Evolutionary conservation across 495 filamentous ascomycete genomes (phyloP).

Genomic region (Melanomma pulvis-pyrius): DNA sequence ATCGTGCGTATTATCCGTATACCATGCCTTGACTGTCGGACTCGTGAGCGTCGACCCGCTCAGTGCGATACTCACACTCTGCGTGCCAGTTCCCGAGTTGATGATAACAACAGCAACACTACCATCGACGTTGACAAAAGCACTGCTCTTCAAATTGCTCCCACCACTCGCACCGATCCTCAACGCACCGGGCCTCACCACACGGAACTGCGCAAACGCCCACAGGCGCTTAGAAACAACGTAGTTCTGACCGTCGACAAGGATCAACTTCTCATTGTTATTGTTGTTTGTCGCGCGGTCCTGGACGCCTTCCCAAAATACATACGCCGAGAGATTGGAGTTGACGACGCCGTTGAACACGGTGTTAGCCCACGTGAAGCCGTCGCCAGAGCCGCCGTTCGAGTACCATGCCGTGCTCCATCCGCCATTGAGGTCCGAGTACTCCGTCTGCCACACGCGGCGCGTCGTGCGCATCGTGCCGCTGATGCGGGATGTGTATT

Average conservation of each 20-base stretch:
- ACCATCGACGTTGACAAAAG: slow-evolving; percentile 32
- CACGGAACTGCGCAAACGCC: slow-evolving; percentile 36
- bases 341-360: slow-evolving; percentile 35
- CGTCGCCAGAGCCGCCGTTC: slow-evolving; percentile 30
- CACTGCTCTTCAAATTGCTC: slow-evolving; percentile 25
- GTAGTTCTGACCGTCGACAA: slow-evolving; percentile 25
- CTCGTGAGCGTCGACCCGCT: slow-evolving; percentile 1
- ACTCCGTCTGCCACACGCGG: slow-evolving; percentile 35
- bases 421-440: slow-evolving; percentile 41
- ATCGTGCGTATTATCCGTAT: slow-evolving; percentile 34
- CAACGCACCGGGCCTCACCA: slow-evolving; percentile 34
- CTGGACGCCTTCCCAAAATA: slow-evolving; percentile 46
- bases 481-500: slow-evolving; percentile 29
- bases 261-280: slow-evolving; percentile 35
- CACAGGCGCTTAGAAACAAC: slow-evolving; percentile 29
- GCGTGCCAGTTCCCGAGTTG: slow-evolving; percentile 27
- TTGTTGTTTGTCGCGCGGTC: slow-evolving; percentile 48
- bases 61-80: slow-evolving; percentile 20
- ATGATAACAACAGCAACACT: slow-evolving; percentile 34
- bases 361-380: slow-evolving; percentile 37
- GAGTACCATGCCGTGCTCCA: slow-evolving; percentile 35
- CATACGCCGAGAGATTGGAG: slow-evolving; percentile 29
- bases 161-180: slow-evolving; percentile 42
- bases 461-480: slow-evolving; percentile 2
- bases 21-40: slow-evolving; percentile 16